phyloP scores from a whole-genome alignment of 805 yeast genomes.

The Kodamaea laetipori region DNA sequence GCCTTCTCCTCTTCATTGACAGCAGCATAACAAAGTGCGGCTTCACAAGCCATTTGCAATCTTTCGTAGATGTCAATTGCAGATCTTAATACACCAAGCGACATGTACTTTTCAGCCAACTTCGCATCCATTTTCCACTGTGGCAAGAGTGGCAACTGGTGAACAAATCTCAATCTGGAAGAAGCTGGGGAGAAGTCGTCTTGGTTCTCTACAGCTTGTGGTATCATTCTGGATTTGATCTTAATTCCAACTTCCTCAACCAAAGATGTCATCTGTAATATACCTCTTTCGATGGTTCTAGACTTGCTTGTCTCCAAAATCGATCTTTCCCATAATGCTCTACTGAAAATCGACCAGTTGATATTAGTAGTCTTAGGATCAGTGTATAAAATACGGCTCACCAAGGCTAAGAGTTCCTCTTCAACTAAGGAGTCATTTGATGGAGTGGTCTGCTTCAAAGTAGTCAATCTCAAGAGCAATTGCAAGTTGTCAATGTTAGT shows the following conservation, averaged over 20 bases:
- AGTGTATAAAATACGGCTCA: conserved; percentile 66
- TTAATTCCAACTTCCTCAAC: conserved; percentile 84
- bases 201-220: conserved; percentile 40
- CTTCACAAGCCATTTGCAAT: conserved; percentile 72
- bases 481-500: conserved; percentile 73
- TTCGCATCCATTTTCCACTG: conserved; percentile 82
- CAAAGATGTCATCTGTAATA: conserved; percentile 86
- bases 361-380: conserved; percentile 38
- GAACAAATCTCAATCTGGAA: conserved; percentile 65
- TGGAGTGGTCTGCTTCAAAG: conserved; percentile 71
- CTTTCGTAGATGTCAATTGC: conserved; percentile 90
- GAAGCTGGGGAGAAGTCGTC: conserved; percentile 43
- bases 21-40: conserved; percentile 88
- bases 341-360: conserved; percentile 77
- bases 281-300: conserved; percentile 90
- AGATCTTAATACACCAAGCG: conserved; percentile 79
- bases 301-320: conserved; percentile 76
- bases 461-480: conserved; percentile 64
- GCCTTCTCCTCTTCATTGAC: conserved; percentile 75
- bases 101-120: conserved; percentile 83
- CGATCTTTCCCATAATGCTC: conserved; percentile 90
- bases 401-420: conserved; percentile 80
- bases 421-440: conserved; percentile 67
- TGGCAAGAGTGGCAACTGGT: conserved; percentile 75
- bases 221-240: conserved; percentile 54